Conservation (phyloP, 2,329 filamentous ascomycete genomes). For the Fusarium marasasianum region DNA sequence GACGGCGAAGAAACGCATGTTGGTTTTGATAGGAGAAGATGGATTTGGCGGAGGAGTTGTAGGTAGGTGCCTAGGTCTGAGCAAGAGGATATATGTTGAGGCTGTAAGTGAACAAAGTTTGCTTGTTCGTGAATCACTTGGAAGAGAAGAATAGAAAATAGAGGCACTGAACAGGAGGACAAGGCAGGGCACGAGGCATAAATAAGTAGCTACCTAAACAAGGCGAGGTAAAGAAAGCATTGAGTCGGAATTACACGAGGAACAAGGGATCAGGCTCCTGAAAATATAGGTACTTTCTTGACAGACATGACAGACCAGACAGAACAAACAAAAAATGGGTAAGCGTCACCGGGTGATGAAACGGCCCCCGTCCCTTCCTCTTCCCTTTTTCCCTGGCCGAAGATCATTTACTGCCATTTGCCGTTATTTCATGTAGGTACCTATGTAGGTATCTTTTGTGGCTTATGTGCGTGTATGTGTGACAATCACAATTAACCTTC, state of each 20-base stretch:
- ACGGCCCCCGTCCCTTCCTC: conserved; percentile 6
- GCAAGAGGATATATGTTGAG: background rate
- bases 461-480: background rate
- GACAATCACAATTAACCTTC: conserved; percentile 22
- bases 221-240: background rate
- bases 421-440: background rate
- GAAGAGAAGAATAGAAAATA: background rate
- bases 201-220: background rate
- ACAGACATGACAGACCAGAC: background rate
- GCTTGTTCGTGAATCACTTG: conserved; percentile 12
- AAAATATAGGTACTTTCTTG: conserved; percentile 9
- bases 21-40: background rate
- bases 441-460: background rate
- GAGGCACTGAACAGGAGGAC: background rate
- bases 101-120: conserved; percentile 5
- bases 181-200: background rate
- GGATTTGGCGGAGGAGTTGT: background rate
- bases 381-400: too few species aligned
- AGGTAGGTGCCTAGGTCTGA: background rate
- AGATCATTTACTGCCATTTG: background rate
- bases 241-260: background rate
- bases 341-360: conserved; percentile 17
- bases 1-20: conserved; percentile 41
- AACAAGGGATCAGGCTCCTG: background rate
- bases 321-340: conserved; percentile 21